A percentile compares a stretch with the other conserved stretches of the same genome.
These are phyloP conservation scores for Polychaeton citri DNA, from an alignment of 2,329 filamentous ascomycete species.

Conservation along the genomic window DNA sequence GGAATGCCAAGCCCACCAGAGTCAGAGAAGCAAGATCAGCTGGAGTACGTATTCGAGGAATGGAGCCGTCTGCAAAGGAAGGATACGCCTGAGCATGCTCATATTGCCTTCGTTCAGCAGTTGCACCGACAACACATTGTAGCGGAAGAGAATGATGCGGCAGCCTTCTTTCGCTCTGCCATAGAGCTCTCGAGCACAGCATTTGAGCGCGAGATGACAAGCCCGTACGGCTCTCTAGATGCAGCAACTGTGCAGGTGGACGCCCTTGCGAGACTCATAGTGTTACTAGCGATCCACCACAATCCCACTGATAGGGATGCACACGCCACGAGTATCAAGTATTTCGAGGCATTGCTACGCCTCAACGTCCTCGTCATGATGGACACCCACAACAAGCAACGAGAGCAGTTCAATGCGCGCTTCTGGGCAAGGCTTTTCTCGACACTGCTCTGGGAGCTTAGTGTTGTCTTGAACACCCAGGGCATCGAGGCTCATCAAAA, in stretches of 20 bases:
- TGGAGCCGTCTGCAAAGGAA: conserved; percentile 77
- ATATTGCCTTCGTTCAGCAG: conserved; percentile 69
- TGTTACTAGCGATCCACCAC: conserved; percentile 61
- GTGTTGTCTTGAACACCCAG: conserved; percentile 12
- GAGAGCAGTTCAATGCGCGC: conserved; percentile 71
- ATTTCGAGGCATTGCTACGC: conserved; percentile 65
- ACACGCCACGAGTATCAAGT: conserved; percentile 48
- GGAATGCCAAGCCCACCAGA: conserved; percentile 43
- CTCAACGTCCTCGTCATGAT: conserved; percentile 71
- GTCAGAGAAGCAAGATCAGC: conserved; percentile 58
- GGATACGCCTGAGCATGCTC: conserved; percentile 59
- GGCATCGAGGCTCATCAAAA: conserved; percentile 30
- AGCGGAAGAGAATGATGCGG: conserved; percentile 60
- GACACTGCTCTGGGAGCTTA: conserved; percentile 63
- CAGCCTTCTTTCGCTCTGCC: conserved; percentile 65
- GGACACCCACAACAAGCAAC: conserved; percentile 69
- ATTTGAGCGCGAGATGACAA: conserved; percentile 58
- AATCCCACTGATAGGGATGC: conserved; percentile 45
- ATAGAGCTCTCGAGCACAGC: conserved; percentile 67
- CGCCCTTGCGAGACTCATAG: conserved; percentile 67
- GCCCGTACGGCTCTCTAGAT: conserved; percentile 45
- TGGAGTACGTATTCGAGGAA: conserved; percentile 92
- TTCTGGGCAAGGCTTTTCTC: conserved; percentile 88
- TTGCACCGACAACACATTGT: conserved; percentile 63
- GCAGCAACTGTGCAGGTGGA: conserved; percentile 56